Evolutionary conservation across 495 filamentous ascomycete genomes (phyloP).

Genomic region (Aspergillus steynii): DNA sequence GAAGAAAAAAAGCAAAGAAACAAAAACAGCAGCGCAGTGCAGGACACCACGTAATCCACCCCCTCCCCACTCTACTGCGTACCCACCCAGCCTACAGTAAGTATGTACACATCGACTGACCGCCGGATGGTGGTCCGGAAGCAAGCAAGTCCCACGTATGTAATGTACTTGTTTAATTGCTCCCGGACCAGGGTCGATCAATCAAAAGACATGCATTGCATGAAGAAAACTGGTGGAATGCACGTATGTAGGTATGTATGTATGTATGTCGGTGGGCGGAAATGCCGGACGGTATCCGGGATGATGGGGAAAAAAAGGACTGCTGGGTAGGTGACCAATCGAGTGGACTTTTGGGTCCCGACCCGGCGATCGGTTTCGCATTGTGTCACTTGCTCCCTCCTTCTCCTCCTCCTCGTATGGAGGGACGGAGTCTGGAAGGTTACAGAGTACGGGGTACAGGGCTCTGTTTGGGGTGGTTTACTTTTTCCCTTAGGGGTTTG

Average conservation of each 20-base stretch:
- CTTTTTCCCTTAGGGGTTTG: too few relatives aligned
- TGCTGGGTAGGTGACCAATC: conserved; percentile 4
- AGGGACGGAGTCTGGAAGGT: neutral
- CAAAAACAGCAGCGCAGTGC: too few relatives aligned
- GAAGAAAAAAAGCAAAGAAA: neutral
- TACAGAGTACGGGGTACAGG: too few relatives aligned
- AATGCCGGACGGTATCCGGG: conserved; percentile 17
- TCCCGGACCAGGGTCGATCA: neutral
- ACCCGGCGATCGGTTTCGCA: conserved; percentile 3
- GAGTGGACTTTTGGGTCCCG: neutral
- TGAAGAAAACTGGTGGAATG: conserved; percentile 3
- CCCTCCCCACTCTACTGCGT: too few relatives aligned
- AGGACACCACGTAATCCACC: neutral
- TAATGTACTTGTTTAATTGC: neutral
- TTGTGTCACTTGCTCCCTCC: neutral
- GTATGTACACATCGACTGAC: neutral
- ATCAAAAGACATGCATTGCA: conserved; percentile 1
- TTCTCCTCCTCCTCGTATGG: neutral
- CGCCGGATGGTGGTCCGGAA: neutral
- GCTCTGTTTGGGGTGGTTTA: too few relatives aligned
- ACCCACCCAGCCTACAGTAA: too few relatives aligned
- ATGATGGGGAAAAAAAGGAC: conserved; percentile 9
- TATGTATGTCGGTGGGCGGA: neutral
- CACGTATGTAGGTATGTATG: neutral
- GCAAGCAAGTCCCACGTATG: neutral